Base-by-base conservation (phyloP, 257 asterid species). In the Salvia rosmarinus region DNA sequence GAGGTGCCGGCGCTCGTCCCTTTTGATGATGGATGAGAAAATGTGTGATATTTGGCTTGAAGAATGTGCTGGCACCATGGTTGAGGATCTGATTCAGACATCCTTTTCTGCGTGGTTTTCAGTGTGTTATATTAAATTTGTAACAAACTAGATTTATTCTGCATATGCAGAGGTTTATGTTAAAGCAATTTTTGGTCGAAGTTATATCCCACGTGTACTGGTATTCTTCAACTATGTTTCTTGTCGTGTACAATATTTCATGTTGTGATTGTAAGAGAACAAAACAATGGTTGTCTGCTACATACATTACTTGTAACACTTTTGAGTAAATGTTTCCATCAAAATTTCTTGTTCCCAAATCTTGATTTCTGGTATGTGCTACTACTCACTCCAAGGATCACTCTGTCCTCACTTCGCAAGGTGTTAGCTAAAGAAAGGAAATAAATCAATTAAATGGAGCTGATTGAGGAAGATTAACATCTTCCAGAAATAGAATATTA, bases 331-430 rank as follows among this genome's bases (percentile, higher is more conserved):
- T 49, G 1, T n/a, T 23, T 11, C 62, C 34, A 55, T 20, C 6
- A 40, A 62, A 62, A n/a, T n/a, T n/a, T n/a, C n/a, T n/a, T n/a
- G n/a, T n/a, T n/a, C n/a, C n/a, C n/a, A n/a, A n/a, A n/a, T n/a
- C n/a, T n/a, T n/a, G n/a, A n/a, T n/a, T n/a, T n/a, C n/a, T n/a
- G n/a, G n/a, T n/a, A n/a, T n/a, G n/a, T n/a, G n/a, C n/a, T n/a
- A n/a, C n/a, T n/a, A n/a, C n/a, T n/a, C n/a, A n/a, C n/a, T n/a
- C 90, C 65, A 89, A 23, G 96, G 91, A 75, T 91, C 96, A 46
- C 60, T 85, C 98, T 0, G 90, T 85, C 84, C 97, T 93, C 64
- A 87, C 94, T 85, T 92, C 98, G 1, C 97, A 92, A 43, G 98
- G 88, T n/a, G n/a, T n/a, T n/a, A n/a, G n/a, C n/a, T n/a, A n/a